phyloP scores from a whole-genome alignment of 1,284 basidiomycete species.

The Heterobasidion occidentale region DNA sequence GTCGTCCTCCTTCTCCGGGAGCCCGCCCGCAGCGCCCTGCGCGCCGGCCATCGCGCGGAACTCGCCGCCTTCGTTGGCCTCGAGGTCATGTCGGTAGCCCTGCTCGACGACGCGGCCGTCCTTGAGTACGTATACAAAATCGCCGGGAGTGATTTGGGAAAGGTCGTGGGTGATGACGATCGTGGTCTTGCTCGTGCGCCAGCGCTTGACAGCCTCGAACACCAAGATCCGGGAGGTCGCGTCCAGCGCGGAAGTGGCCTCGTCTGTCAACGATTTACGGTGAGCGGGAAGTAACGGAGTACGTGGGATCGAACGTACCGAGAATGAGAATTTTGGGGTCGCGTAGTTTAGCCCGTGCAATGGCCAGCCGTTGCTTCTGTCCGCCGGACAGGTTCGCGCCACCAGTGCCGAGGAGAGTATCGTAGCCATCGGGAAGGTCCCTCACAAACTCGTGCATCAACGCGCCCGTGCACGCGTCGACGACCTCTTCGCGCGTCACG shows the following conservation, averaged over 20 bases:
- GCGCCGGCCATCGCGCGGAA: slow-evolving; percentile 47
- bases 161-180: slow-evolving; percentile 97
- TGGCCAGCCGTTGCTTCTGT: slow-evolving; percentile 87
- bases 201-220: slow-evolving; percentile 80
- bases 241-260: slow-evolving; percentile 94
- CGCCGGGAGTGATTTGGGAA: slow-evolving; percentile 66
- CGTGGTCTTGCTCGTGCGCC: slow-evolving; percentile 82
- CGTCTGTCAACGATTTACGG: slow-evolving; percentile 51
- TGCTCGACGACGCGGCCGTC: slow-evolving; percentile 80
- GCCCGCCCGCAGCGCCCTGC: slow-evolving; percentile 44
- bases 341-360: slow-evolving; percentile 83
- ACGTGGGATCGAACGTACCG: slow-evolving; percentile 42
- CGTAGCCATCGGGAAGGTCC: slow-evolving; percentile 83
- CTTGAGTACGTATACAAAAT: slow-evolving; percentile 92
- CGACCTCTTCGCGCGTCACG: slow-evolving; percentile 65
- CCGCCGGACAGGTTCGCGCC: slow-evolving; percentile 85
- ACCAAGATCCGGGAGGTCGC: slow-evolving; percentile 82
- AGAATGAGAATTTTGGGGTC: slow-evolving; percentile 90
- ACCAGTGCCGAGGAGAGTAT: slow-evolving; percentile 70
- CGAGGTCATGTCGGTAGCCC: slow-evolving; percentile 77
- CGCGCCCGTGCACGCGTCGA: slow-evolving; percentile 78
- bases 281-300: neutral
- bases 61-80: slow-evolving; percentile 43
- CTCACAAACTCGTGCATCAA: slow-evolving; percentile 85
- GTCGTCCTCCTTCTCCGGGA: slow-evolving; percentile 27